phyloP scores from a whole-genome alignment of 1,139 yeast genomes.

The Suhomyces wounanorum region DNA sequence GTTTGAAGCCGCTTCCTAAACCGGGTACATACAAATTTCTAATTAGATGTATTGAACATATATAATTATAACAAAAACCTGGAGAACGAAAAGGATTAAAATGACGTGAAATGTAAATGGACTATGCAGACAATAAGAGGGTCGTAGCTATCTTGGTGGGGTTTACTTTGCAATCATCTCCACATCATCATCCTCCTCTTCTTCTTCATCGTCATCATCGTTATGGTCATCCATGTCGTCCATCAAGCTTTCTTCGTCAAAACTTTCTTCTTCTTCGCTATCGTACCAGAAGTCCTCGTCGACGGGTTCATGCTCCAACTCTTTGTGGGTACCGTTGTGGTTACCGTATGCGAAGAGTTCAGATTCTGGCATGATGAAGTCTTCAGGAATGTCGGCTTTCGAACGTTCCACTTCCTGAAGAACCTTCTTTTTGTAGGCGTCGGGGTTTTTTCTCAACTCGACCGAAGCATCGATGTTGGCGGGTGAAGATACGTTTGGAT shows the following conservation, averaged over 20 bases:
- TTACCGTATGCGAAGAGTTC: constrained; percentile 62
- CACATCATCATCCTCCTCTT: constrained; percentile 47
- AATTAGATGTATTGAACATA: constrained; percentile 9
- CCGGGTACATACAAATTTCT: background rate
- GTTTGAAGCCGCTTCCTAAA: background rate
- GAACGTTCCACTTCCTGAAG: constrained; percentile 82
- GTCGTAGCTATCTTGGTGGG: constrained; percentile 3
- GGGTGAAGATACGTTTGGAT: constrained; percentile 90
- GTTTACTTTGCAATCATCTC: constrained; percentile 26
- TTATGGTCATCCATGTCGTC: constrained; percentile 56
- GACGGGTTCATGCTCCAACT: constrained; percentile 62
- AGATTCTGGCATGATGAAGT: constrained; percentile 74
- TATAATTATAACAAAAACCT: constrained; percentile 6
- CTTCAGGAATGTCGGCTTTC: constrained; percentile 81
- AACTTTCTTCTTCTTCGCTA: constrained; percentile 56
- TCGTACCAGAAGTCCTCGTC: constrained; percentile 91
- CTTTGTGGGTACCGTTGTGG: constrained; percentile 38
- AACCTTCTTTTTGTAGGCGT: constrained; percentile 77
- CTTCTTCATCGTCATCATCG: constrained; percentile 60
- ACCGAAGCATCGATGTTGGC: constrained; percentile 98
- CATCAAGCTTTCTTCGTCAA: constrained; percentile 57
- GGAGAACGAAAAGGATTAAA: constrained; percentile 6
- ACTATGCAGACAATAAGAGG: constrained; percentile 10
- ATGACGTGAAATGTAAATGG: constrained; percentile 11
- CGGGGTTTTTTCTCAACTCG: constrained; percentile 82